Percentiles rank a stretch among this genome's conserved stretches.
Conservation (phyloP, 495 filamentous ascomycete species). For the Penicillium angulare region DNA sequence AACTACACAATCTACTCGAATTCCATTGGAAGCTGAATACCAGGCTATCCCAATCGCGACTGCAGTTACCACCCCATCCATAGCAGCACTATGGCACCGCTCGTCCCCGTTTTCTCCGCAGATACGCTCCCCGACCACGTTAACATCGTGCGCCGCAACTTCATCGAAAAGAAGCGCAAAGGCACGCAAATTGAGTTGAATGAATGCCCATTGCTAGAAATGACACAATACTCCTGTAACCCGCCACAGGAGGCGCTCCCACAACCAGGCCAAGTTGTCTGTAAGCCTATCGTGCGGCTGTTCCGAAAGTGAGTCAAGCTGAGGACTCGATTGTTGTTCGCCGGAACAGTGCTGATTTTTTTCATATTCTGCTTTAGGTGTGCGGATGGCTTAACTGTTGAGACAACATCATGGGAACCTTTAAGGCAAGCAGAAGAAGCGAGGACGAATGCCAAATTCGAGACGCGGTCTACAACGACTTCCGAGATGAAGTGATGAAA, state of each 20-base stretch:
- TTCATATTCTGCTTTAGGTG: slow-evolving; percentile 55
- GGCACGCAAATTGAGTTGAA: slow-evolving; percentile 53
- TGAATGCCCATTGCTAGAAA: slow-evolving; percentile 69
- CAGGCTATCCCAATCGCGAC: not conserved
- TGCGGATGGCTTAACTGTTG: slow-evolving; percentile 70
- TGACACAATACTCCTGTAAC: slow-evolving; percentile 81
- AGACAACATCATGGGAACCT: slow-evolving; percentile 78
- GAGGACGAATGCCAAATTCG: slow-evolving; percentile 7
- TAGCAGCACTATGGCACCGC: slow-evolving; percentile 39
- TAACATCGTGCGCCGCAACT: slow-evolving; percentile 39
- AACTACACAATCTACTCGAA: too few relatives aligned
- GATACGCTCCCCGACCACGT: slow-evolving; percentile 41
- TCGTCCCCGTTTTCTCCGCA: slow-evolving; percentile 40
- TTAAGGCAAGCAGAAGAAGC: slow-evolving; percentile 30
- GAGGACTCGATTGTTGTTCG: not conserved
- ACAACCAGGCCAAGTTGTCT: slow-evolving; percentile 58
- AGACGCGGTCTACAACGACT: not conserved
- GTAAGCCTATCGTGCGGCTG: slow-evolving; percentile 70
- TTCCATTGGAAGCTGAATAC: not conserved
- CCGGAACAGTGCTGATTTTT: not conserved
- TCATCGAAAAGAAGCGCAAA: slow-evolving; percentile 45
- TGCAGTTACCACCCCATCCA: not conserved
- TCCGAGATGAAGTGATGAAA: not conserved
- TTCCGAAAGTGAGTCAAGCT: slow-evolving; percentile 68
- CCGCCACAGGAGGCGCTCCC: slow-evolving; percentile 54